phyloP scores from a whole-genome alignment of 768 basidiomycete genomes.

The Strobilomyces confusus region DNA sequence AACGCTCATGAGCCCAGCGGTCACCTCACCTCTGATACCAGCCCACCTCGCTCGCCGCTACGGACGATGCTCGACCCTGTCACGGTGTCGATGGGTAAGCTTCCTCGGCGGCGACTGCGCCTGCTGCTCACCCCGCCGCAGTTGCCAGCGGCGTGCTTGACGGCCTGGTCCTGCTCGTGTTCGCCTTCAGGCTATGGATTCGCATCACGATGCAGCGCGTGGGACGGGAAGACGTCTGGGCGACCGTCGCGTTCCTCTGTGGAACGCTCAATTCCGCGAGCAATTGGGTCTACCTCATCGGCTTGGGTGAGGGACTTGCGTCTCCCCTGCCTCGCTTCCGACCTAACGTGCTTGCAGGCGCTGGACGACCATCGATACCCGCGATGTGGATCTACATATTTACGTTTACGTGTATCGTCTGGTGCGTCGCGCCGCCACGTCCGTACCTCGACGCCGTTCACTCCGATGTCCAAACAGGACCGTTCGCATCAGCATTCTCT shows the following conservation, averaged over 20 bases:
- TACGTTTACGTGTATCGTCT: slow-evolving; percentile 6
- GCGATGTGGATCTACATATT: slow-evolving; percentile 16
- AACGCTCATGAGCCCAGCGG: neutral
- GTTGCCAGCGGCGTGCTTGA: slow-evolving; percentile 7
- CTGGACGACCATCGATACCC: neutral
- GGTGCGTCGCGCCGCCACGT: slow-evolving; percentile 8
- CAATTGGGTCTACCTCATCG: slow-evolving; percentile 7
- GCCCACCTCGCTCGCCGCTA: neutral
- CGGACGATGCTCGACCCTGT: slow-evolving; percentile 1
- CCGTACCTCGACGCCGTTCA: neutral
- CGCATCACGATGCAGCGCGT: slow-evolving; percentile 17
- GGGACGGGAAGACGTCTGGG: slow-evolving; percentile 23
- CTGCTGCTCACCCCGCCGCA: neutral
- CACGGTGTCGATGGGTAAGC: neutral
- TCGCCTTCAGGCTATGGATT: slow-evolving; percentile 18
- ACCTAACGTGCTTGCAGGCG: neutral
- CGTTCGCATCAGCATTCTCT: slow-evolving; percentile 20
- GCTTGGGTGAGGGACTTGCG: slow-evolving; percentile 1
- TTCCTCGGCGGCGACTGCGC: neutral
- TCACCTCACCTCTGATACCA: neutral
- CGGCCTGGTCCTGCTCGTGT: slow-evolving; percentile 5
- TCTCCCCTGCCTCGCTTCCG: neutral
- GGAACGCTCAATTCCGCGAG: slow-evolving; percentile 3
- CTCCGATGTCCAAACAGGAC: slow-evolving; percentile 6
- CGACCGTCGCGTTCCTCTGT: slow-evolving; percentile 12